These are phyloP conservation scores for Fennellomyces sp. DNA, from an alignment of 371 early-diverging fungal species.

Conservation along the genomic window DNA sequence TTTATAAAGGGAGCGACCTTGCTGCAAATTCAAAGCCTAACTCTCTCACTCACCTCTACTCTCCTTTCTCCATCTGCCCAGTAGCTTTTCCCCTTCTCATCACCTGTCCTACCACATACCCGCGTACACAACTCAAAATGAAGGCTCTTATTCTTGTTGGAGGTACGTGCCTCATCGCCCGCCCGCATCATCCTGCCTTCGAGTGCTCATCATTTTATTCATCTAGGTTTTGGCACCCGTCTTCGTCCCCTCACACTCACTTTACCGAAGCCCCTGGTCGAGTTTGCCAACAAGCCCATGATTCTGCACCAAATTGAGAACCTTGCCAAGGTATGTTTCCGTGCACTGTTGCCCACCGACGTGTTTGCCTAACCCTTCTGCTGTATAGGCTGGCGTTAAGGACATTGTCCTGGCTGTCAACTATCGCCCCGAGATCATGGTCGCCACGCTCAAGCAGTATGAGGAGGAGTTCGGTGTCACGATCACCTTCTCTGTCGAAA, in stretches of 20 bases:
- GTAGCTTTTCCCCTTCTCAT: neutral
- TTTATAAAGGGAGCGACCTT: neutral
- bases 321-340: slow-evolving; percentile 82
- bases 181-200: neutral
- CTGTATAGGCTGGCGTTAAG: slow-evolving; percentile 89
- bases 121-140: slow-evolving; percentile 48
- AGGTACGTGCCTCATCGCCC: slow-evolving; percentile 62
- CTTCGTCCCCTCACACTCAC: slow-evolving; percentile 98
- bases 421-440: slow-evolving; percentile 98
- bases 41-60: neutral
- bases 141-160: slow-evolving; percentile 99
- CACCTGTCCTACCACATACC: neutral
- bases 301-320: slow-evolving; percentile 99
- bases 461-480: slow-evolving; percentile 89
- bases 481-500: slow-evolving; percentile 98
- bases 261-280: slow-evolving; percentile 98
- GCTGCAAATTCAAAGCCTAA: neutral
- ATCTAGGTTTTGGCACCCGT: slow-evolving; percentile 96
- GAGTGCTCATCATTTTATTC: neutral
- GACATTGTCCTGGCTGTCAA: slow-evolving; percentile 99
- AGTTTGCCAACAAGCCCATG: slow-evolving; percentile 99
- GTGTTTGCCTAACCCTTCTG: neutral
- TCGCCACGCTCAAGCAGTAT: slow-evolving; percentile 83
- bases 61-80: slow-evolving; percentile 3
- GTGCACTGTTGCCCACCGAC: too few relatives aligned